phyloP scores from a whole-genome alignment of 2,329 filamentous ascomycete genomes.

The Hansfordia pulvinata region DNA sequence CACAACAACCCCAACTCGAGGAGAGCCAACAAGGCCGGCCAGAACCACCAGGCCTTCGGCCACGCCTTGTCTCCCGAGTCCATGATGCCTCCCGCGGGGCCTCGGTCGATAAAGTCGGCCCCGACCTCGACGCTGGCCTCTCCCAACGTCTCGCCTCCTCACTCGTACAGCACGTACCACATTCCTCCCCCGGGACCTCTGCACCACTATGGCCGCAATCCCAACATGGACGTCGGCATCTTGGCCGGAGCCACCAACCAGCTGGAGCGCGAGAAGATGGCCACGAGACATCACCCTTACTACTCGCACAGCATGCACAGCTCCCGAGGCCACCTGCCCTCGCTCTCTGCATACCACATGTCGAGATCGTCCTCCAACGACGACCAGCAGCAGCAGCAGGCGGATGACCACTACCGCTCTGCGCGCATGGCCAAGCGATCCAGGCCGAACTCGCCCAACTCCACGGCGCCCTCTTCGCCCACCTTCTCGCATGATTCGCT shows the following conservation, averaged over 20 bases:
- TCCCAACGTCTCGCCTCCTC: slow-evolving; percentile 91
- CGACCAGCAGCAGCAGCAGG: slow-evolving; percentile 52
- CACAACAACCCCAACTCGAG: slow-evolving; percentile 98
- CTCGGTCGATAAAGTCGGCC: slow-evolving; percentile 76
- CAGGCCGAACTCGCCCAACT: slow-evolving; percentile 85
- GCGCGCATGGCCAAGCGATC: slow-evolving; percentile 71
- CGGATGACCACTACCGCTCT: slow-evolving; percentile 65
- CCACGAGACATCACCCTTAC: slow-evolving; percentile 38
- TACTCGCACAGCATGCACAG: slow-evolving; percentile 32
- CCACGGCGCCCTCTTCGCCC: slow-evolving; percentile 87
- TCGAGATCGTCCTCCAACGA: slow-evolving; percentile 76
- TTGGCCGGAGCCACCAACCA: slow-evolving; percentile 47
- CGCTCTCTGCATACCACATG: slow-evolving; percentile 85
- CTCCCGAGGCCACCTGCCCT: slow-evolving; percentile 53
- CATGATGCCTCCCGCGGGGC: slow-evolving; percentile 66
- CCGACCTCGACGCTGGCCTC: slow-evolving; percentile 77
- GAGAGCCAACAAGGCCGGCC: slow-evolving; percentile 69
- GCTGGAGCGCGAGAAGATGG: slow-evolving; percentile 44
- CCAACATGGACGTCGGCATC: slow-evolving; percentile 40
- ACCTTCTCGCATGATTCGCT: slow-evolving; percentile 94
- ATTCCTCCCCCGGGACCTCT: slow-evolving; percentile 28
- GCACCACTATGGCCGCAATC: slow-evolving; percentile 32
- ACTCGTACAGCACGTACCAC: slow-evolving; percentile 67
- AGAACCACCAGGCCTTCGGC: slow-evolving; percentile 27
- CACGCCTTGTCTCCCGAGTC: slow-evolving; percentile 37